Evolutionary conservation across 2,329 filamentous ascomycete genomes (phyloP), one percentile per base, ranked within the genome.

Genomic region (Herpotrichia juniperi): DNA sequence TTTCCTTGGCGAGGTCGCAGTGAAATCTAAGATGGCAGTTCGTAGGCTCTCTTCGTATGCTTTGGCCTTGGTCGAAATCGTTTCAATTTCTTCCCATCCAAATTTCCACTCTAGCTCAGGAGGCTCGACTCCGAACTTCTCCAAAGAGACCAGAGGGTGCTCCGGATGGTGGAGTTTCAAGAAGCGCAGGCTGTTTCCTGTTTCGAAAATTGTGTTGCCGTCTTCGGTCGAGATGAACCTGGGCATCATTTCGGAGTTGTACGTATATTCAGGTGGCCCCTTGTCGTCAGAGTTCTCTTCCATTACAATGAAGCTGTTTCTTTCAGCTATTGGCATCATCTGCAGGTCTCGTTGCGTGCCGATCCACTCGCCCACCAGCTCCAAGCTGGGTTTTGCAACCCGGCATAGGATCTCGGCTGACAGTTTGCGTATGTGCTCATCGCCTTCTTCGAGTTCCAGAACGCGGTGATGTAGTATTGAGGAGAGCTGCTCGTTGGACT

Each of bases 121-220:
- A 11, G 86, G 82, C 6, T 77, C 71, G 10, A 78, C 76, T 11
- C 74, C 60, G 5, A 84, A 69, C 5, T 81, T 75, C 22, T 78
- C 76, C n/a, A 78, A 64, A 35, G 79, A 79, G 12, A 84, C 82
- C 35, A 94, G 76, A 0, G 87, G 85, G 66, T 96, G 89, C 1
- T 86, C 78, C 4, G 89, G 83, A 66, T 94, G 89, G 59, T 88
- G 85, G 19, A 79, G 76, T 60, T 86, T 83, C 42, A 96, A 78
- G 48, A 94, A 86, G 7, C 89, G 84, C 42, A 96, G 74, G 67
- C 89, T 93, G 62, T 83, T 84, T 3, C 90, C 91, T 3, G 87
- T 89, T 67, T 96, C 90, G 58, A 93, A 93, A n/a, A 94, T 84
- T 4, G 81, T 77, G 45, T 83, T 81, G 2, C 85, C 87, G 58